Base-by-base conservation (phyloP, 345 rosid species). In the Eucalyptus sp. region DNA sequence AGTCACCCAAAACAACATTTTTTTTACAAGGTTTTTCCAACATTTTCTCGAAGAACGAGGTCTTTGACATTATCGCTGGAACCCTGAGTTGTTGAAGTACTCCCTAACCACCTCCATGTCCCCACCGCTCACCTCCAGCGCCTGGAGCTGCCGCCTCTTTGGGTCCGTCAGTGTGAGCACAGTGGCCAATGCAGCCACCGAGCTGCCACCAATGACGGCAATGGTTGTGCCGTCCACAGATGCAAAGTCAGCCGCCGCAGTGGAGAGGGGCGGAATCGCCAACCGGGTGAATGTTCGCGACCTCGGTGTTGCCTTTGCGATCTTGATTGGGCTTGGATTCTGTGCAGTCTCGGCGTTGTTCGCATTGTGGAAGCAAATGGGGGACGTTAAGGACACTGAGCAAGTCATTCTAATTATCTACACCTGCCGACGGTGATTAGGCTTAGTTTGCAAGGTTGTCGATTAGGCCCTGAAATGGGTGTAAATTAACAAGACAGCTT, bases 151-250 rank as follows among this genome's bases (percentile, higher is more conserved):
- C 58, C 58, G 58, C 58, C 58, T 52, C 58, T 52, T 3, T 52
- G 58, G 58, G 0, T 52, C 58, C 24, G 58, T 52, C 58, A 52
- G 58, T 18, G 58, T 3, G 1, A 52, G 24, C 58, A 17, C 58
- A 52, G 58, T 22, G 0, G 98, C 96, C 6, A 97, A 91, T 0
- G 97, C 97, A 12, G 99, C 98, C 27, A 96, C 92, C 7, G 97
- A 95, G 8, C 99, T 93, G 7, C 99, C 98, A 5, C 99, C 96
- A 9, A 96, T 86, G 52, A 94, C 94, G 62, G 98, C 97, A 8
- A 96, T 89, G 6, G 98, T 94, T 5, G 95, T 91, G 8, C 95
- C 86, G 80, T 96, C 97, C 10, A 95, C 88, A 41, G 91, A 81
- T 41, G 95, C 31, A 58, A 94, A 94, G 43, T 91, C 93, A 43